These are phyloP conservation scores for Microdochium trichocladiopsis DNA, from an alignment of 2,329 filamentous ascomycete species.

Conservation along the genomic window DNA sequence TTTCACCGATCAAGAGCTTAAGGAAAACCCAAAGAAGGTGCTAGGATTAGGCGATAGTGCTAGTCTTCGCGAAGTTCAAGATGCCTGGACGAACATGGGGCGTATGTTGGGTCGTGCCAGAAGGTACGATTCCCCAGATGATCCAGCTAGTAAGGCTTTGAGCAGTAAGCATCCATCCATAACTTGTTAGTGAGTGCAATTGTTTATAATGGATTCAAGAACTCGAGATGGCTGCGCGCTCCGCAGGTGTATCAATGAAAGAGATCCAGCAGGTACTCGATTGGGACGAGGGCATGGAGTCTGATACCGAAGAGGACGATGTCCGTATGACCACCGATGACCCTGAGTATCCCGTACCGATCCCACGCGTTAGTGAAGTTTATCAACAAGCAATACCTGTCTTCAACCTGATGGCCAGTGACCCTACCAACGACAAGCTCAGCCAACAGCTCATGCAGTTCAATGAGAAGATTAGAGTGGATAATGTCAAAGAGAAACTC, in stretches of 20 bases:
- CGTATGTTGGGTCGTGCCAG: not conserved
- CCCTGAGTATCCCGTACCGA: not conserved
- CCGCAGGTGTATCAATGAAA: not conserved
- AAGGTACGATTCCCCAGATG: not conserved
- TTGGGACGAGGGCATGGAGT: not conserved
- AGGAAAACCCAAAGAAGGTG: not conserved
- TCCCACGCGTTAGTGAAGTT: not conserved
- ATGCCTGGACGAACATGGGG: not conserved
- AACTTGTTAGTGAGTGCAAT: not conserved
- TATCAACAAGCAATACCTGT: not conserved
- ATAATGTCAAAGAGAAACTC: not conserved
- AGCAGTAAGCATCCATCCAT: not conserved
- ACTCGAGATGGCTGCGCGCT: not conserved
- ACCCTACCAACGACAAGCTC: not conserved
- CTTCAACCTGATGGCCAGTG: not conserved
- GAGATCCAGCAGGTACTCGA: not conserved
- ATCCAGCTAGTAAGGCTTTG: not conserved
- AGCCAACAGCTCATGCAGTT: not conserved
- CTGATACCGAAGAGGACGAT: not conserved
- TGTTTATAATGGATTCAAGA: not conserved
- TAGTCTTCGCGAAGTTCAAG: not conserved
- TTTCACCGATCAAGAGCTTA: not conserved
- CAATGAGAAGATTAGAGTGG: not conserved
- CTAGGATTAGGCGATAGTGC: not conserved
- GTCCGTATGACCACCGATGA: not conserved